Conservation (phyloP, 805 yeast species). For the Sporopachydermia quercuum region DNA sequence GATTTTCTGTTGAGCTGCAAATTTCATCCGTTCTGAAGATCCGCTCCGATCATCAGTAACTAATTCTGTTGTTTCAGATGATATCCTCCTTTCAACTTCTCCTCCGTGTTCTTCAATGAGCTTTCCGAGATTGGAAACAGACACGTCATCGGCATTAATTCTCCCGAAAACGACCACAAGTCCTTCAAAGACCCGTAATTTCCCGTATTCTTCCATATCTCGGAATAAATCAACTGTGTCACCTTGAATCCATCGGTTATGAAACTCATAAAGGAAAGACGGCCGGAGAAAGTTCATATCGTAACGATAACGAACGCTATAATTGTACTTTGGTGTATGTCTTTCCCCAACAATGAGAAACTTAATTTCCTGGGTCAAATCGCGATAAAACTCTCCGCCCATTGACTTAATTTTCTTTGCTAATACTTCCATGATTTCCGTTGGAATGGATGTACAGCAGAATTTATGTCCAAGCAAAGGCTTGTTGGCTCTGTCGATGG, state of each 20-base stretch:
- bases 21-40: conserved; percentile 5
- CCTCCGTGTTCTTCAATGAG: conserved; percentile 21
- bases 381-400: conserved; percentile 32
- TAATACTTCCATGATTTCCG: conserved; percentile 10
- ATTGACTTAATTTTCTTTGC: conserved; percentile 23
- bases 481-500: neutral
- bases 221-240: conserved; percentile 20
- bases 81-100: neutral
- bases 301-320: conserved; percentile 24
- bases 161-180: conserved; percentile 24
- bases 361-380: conserved; percentile 36
- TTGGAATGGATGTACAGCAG: conserved; percentile 10
- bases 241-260: conserved; percentile 40
- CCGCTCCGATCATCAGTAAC: neutral
- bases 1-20: conserved; percentile 24
- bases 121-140: conserved; percentile 12
- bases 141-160: conserved; percentile 14
- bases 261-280: conserved; percentile 27
- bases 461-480: conserved; percentile 5
- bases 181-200: conserved; percentile 16
- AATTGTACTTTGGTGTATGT: conserved; percentile 38
- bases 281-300: conserved; percentile 45
- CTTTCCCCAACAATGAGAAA: conserved; percentile 38
- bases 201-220: conserved; percentile 11
- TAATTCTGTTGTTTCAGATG: neutral